These are phyloP conservation scores for Colletotrichum sansevieriae DNA, from an alignment of 2,329 filamentous ascomycete genomes.

Conservation along the genomic window DNA sequence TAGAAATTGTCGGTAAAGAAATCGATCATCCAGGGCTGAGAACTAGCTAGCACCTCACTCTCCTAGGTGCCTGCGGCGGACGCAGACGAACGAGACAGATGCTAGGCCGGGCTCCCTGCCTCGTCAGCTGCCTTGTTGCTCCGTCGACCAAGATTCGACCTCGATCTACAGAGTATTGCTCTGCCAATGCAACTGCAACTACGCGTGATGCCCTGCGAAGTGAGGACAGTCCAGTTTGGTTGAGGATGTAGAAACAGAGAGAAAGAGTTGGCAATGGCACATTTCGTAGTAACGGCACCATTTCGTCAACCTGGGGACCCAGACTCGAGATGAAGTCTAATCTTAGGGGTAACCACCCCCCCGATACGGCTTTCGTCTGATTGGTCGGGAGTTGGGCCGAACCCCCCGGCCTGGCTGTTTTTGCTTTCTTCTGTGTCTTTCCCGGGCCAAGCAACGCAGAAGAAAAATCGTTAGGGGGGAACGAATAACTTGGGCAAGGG, in stretches of 20 bases:
- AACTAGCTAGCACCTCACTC: not conserved
- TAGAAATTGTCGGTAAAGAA: constrained; percentile 33
- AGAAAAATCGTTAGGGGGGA: constrained; percentile 6
- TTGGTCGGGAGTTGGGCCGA: constrained; percentile 8
- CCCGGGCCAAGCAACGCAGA: not conserved
- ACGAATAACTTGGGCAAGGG: not conserved
- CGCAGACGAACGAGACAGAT: not conserved
- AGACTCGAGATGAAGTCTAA: constrained; percentile 41
- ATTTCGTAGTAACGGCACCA: no score
- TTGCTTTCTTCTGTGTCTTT: not conserved
- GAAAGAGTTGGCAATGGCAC: not conserved
- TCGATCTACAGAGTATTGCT: not conserved
- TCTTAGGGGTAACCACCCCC: constrained; percentile 15
- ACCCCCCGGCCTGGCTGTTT: constrained; percentile 13
- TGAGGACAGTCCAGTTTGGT: not conserved
- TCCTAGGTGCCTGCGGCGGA: not conserved
- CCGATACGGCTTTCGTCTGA: constrained; percentile 12
- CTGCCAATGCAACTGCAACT: not conserved
- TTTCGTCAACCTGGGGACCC: constrained; percentile 22
- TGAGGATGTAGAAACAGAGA: constrained; percentile 9
- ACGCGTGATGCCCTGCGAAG: not conserved
- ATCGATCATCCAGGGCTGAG: constrained; percentile 28
- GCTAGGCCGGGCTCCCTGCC: not conserved
- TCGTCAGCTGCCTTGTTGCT: constrained; percentile 3
- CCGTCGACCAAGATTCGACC: constrained; percentile 1